These are phyloP conservation scores for Cucurbita argyrosperma DNA, from an alignment of 306 rosid genomes.

Conservation along the genomic window DNA sequence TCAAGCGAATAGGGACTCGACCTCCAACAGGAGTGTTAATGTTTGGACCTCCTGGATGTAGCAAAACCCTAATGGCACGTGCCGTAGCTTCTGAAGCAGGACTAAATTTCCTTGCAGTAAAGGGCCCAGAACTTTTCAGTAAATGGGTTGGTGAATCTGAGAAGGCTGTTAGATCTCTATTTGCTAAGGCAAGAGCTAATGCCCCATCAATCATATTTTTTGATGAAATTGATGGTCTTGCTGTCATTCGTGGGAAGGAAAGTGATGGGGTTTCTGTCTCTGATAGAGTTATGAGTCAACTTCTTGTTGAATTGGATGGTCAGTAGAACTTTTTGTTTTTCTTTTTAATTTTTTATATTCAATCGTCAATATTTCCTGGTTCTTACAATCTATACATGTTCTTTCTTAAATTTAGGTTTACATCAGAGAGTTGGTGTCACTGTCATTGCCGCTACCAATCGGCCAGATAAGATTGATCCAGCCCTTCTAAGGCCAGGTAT, in stretches of 20 bases:
- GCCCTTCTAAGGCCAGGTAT: slow-evolving; percentile 89
- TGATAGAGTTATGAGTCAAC: slow-evolving; percentile 86
- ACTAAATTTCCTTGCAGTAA: slow-evolving; percentile 77
- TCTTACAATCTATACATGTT: background rate
- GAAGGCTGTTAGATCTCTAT: slow-evolving; percentile 82
- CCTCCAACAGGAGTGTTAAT: slow-evolving; percentile 75
- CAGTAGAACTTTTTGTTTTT: slow-evolving; percentile 20
- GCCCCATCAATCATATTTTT: slow-evolving; percentile 89
- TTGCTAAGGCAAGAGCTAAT: slow-evolving; percentile 86
- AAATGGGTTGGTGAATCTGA: slow-evolving; percentile 99
- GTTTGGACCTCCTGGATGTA: slow-evolving; percentile 98
- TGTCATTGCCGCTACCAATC: slow-evolving; percentile 87
- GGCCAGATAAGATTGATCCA: slow-evolving; percentile 82
- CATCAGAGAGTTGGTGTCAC: slow-evolving; percentile 71
- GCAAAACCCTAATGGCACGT: slow-evolving; percentile 93
- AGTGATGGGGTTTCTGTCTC: slow-evolving; percentile 83
- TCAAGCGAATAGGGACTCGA: slow-evolving; percentile 61
- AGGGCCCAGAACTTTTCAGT: slow-evolving; percentile 94
- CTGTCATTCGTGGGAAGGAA: slow-evolving; percentile 70
- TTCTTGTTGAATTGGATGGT: slow-evolving; percentile 90
- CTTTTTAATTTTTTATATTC: too few species aligned
- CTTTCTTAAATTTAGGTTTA: slow-evolving; percentile 43
- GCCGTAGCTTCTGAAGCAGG: slow-evolving; percentile 92
- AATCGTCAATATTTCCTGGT: background rate
- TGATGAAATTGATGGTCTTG: slow-evolving; percentile 88